phyloP scores from a whole-genome alignment of 805 yeast species.

The Candida rishiriensis region DNA sequence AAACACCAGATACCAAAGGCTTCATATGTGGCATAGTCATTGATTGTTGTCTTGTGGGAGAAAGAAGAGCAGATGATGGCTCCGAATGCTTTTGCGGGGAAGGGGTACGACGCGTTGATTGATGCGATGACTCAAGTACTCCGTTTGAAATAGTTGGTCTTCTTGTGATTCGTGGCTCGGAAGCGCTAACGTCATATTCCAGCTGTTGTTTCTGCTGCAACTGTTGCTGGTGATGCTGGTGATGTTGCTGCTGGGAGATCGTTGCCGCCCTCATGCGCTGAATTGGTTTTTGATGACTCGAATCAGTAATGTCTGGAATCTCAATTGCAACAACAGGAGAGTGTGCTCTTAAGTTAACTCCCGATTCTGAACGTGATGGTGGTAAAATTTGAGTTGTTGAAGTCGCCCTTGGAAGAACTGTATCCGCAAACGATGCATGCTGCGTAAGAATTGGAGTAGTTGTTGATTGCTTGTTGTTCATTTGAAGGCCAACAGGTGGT shows the following conservation, averaged over 20 bases:
- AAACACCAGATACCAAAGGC: slow-evolving; percentile 38
- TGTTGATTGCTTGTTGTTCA: not conserved
- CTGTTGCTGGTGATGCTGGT: not conserved
- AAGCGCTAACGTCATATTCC: not conserved
- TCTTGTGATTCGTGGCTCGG: slow-evolving; percentile 22
- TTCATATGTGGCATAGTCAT: slow-evolving; percentile 39
- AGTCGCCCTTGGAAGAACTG: slow-evolving; percentile 1
- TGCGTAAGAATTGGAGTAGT: not conserved
- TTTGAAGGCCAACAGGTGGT: too few relatives aligned
- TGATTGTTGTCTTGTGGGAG: slow-evolving; percentile 29
- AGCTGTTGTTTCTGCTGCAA: too few relatives aligned
- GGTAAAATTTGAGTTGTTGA: not conserved
- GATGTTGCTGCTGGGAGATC: slow-evolving; percentile 25
- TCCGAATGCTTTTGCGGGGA: slow-evolving; percentile 39
- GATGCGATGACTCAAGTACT: slow-evolving; percentile 18
- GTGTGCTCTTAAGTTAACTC: slow-evolving; percentile 32
- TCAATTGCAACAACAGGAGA: slow-evolving; percentile 62
- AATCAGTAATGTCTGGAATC: slow-evolving; percentile 62
- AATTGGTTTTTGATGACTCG: slow-evolving; percentile 3
- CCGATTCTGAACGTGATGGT: not conserved
- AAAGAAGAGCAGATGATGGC: slow-evolving; percentile 10
- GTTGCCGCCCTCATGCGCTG: slow-evolving; percentile 37
- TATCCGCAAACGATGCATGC: too few relatives aligned
- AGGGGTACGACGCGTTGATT: slow-evolving; percentile 37
- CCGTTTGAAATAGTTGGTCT: slow-evolving; percentile 37